Conservation (phyloP, 2,329 filamentous ascomycete genomes). For the Diplodia seriata region DNA sequence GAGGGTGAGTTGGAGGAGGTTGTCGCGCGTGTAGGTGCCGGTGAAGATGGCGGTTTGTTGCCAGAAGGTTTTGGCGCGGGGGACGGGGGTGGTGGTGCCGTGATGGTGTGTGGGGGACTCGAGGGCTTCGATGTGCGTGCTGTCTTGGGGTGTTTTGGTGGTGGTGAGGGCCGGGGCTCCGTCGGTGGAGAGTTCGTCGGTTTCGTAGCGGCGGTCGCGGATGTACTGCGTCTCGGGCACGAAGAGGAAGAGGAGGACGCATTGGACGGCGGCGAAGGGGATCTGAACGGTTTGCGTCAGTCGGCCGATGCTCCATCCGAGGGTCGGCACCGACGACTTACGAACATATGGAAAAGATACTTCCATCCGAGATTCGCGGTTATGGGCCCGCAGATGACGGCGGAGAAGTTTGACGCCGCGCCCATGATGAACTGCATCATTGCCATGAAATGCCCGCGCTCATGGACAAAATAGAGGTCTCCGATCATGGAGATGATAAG, state of each 20-base stretch:
- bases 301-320: constrained; percentile 41
- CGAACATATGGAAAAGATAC: constrained; percentile 57
- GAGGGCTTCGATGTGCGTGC: too few relatives aligned
- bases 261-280: constrained; percentile 49
- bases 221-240: constrained; percentile 61
- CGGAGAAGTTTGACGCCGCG: constrained; percentile 31
- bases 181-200: constrained; percentile 22
- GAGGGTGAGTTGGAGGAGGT: constrained; percentile 47
- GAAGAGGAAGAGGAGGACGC: constrained; percentile 55
- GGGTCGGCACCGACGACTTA: constrained; percentile 43
- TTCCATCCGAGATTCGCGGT: constrained; percentile 52
- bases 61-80: constrained; percentile 46
- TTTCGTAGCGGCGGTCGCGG: constrained; percentile 44
- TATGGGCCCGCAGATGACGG: constrained; percentile 10
- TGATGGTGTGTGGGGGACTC: too few relatives aligned
- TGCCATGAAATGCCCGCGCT: constrained; percentile 56
- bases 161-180: constrained; percentile 1
- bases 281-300: constrained; percentile 46
- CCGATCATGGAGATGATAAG: constrained; percentile 48
- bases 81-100: not conserved
- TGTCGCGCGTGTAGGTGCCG: constrained; percentile 49
- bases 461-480: constrained; percentile 58
- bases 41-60: constrained; percentile 50
- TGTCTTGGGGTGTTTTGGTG: too few relatives aligned
- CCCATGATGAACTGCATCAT: constrained; percentile 50